Base-by-base conservation (phyloP, 2,329 filamentous ascomycete species). In the Daldinia sp. region DNA sequence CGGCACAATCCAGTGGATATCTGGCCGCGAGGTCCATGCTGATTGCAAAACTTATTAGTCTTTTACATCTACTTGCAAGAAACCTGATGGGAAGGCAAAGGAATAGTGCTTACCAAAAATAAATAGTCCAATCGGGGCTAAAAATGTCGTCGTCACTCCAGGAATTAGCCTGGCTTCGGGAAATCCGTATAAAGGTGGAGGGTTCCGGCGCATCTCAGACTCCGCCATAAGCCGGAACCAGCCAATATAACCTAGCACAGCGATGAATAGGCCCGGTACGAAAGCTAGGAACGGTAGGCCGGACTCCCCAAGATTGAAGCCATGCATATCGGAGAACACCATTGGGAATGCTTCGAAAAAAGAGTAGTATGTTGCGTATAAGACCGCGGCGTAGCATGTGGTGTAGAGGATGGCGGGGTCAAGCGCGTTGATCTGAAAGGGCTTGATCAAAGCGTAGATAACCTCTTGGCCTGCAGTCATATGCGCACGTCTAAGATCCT, bases 311-410 rank as follows among this genome's bases (percentile, higher is more conserved):
- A 80, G 71, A 66, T 75, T 78, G 74, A 84, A 82, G 34, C 73
- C 71, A 70, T 84, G 82, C 49, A 78, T 71, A 13, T 72, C 71
- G 11, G 73, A 69, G 68, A 81, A 84, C 53, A 82, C 80, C 6
- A 82, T 71, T 1, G 81, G 81, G 62, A 83, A 83, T 0, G 75
- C 77, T 56, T 83, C 80, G 70, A 83, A 83, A 75, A 80, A 83
- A 13, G 78, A 78, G 64, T 83, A 83, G 58, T 77, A 77, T 13
- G 72, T 76, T 10, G 72, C 77, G 58, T 81, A 84, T 23, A 77
- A 72, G 19, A 82, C 71, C 3, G 75, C 75, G 7, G 76, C 78
- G 64, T 82, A 83, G 1, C 80, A 76, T 0, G 69, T 73, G 4
- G 71, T 69, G 23, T 74, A 66, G 68, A 76, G 15, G 74, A 63